A percentile compares a stretch with the other conserved stretches of the same genome.
Conservation (phyloP, 306 rosid genomes). For the Aeschynomene evenia region DNA sequence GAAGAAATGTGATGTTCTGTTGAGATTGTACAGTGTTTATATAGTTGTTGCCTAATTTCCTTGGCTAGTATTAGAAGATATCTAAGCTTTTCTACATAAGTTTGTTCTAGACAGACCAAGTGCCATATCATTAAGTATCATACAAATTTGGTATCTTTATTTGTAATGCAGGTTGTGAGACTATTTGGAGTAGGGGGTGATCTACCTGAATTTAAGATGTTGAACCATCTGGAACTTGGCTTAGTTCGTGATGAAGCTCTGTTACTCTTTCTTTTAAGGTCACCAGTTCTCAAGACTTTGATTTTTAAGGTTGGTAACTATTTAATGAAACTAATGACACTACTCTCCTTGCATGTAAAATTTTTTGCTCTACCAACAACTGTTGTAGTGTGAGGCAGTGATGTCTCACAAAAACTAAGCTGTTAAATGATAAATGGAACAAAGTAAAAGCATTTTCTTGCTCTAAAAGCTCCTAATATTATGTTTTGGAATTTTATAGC, state of each 20-base stretch:
- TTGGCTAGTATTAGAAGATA: neutral
- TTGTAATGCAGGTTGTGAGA: neutral
- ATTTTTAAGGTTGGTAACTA: constrained; percentile 13
- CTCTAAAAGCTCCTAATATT: too few species aligned
- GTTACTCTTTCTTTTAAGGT: neutral
- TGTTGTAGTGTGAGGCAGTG: too few species aligned
- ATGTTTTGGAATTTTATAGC: too few species aligned
- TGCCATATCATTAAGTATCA: too few species aligned
- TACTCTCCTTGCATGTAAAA: neutral
- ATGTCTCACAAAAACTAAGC: too few species aligned
- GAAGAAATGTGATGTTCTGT: too few species aligned
- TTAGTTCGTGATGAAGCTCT: neutral
- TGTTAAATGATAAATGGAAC: too few species aligned
- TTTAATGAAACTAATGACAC: neutral
- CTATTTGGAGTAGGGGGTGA: neutral
- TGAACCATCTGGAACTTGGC: neutral
- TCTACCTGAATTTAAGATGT: neutral
- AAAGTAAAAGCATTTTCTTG: too few species aligned
- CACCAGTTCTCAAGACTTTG: constrained; percentile 12
- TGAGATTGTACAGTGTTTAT: too few species aligned
- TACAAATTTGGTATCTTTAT: neutral
- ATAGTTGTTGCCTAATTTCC: too few species aligned
- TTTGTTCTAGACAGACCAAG: neutral
- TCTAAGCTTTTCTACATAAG: neutral
- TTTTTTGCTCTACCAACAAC: too few species aligned